A percentile compares a stretch with the other conserved stretches of the same genome.
phyloP scores from a whole-genome alignment of 192 early-diverging fungal species.

The Chytriomyces confervae region DNA sequence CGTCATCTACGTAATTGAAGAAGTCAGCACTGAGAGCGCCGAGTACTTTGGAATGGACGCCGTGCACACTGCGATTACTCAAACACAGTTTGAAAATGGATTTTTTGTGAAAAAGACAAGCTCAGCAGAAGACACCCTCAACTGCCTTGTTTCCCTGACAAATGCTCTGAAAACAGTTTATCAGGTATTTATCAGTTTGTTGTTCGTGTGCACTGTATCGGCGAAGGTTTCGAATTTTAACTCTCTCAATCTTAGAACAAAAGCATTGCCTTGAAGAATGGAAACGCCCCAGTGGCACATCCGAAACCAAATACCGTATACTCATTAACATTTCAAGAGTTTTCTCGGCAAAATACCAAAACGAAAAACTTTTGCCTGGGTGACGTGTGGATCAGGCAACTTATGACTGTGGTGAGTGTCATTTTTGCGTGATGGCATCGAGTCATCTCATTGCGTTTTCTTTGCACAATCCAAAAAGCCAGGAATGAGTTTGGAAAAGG shows the following conservation, averaged over 20 bases:
- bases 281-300: neutral
- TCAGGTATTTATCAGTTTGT: constrained; percentile 42
- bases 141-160: constrained; percentile 74
- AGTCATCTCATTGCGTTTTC: neutral
- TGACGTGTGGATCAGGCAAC: constrained; percentile 83
- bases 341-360: constrained; percentile 75
- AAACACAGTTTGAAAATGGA: constrained; percentile 76
- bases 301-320: neutral
- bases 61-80: constrained; percentile 74
- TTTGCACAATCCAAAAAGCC: constrained; percentile 18
- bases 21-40: constrained; percentile 68
- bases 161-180: constrained; percentile 58
- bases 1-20: constrained; percentile 90
- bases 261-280: neutral
- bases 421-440: neutral
- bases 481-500: constrained; percentile 88
- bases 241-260: neutral
- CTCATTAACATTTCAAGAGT: constrained; percentile 71
- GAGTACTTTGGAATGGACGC: constrained; percentile 62
- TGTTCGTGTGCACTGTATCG: neutral
- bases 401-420: constrained; percentile 68
- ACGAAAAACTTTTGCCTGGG: constrained; percentile 68
- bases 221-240: neutral
- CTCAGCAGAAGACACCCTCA: constrained; percentile 80
- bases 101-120: constrained; percentile 83